phyloP scores from a whole-genome alignment of 1,284 basidiomycete species.

The Earliella scabrosa region DNA sequence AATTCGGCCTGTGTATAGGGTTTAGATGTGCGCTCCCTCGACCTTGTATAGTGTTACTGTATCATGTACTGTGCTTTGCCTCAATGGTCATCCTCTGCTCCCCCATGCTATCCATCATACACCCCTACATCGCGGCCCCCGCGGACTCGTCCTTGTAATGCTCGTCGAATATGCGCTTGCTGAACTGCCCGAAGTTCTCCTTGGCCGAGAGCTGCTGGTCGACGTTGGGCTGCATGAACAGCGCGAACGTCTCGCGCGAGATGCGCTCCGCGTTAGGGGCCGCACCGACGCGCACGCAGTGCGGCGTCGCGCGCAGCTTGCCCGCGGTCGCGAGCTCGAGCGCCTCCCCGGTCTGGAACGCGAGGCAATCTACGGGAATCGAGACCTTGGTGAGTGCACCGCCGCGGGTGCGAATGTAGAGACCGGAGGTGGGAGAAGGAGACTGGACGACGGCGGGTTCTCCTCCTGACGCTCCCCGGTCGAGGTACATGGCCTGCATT shows the following conservation, averaged over 20 bases:
- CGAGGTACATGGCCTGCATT: slow-evolving; percentile 79
- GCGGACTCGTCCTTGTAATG: slow-evolving; percentile 62
- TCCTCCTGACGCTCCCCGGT: slow-evolving; percentile 37
- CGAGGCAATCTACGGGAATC: slow-evolving; percentile 81
- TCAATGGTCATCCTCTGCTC: not conserved
- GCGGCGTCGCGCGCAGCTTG: slow-evolving; percentile 83
- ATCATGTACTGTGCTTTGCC: slow-evolving; percentile 8
- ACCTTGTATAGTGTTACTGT: slow-evolving; percentile 14
- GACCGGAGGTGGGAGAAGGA: slow-evolving; percentile 77
- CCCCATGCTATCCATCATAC: too few species aligned
- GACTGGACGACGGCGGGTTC: slow-evolving; percentile 59
- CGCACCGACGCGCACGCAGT: slow-evolving; percentile 81
- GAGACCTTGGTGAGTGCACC: slow-evolving; percentile 77
- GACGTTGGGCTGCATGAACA: slow-evolving; percentile 93
- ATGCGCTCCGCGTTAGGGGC: slow-evolving; percentile 49
- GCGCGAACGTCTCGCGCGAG: slow-evolving; percentile 85
- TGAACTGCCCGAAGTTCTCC: slow-evolving; percentile 89
- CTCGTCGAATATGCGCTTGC: slow-evolving; percentile 78
- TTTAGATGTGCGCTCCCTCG: slow-evolving; percentile 15
- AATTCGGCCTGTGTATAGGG: not conserved
- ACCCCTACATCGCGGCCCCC: slow-evolving; percentile 26
- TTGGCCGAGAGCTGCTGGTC: slow-evolving; percentile 69
- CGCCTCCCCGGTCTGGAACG: slow-evolving; percentile 94
- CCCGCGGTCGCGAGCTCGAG: slow-evolving; percentile 84
- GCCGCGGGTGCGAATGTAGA: slow-evolving; percentile 88